These are phyloP conservation scores for Entomortierella chlamydospora DNA, from an alignment of 192 early-diverging fungal species.

Conservation along the genomic window DNA sequence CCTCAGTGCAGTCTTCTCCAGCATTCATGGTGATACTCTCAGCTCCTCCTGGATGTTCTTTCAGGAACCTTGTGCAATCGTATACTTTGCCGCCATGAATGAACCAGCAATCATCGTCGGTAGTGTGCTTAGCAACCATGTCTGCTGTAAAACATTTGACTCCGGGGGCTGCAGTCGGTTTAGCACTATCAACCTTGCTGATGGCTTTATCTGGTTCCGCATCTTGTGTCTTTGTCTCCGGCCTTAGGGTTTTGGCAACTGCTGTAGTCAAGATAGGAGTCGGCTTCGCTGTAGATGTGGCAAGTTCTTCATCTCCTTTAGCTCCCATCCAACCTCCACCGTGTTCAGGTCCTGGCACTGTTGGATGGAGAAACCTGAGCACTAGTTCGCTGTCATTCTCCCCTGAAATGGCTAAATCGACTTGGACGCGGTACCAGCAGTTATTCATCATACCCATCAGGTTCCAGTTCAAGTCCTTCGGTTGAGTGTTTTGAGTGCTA, in stretches of 20 bases:
- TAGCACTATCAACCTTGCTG: slow-evolving; percentile 6
- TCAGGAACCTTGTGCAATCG: slow-evolving; percentile 76
- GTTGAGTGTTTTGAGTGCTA: slow-evolving; percentile 68
- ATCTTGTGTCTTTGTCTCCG: slow-evolving; percentile 4
- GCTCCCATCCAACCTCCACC: slow-evolving; percentile 68
- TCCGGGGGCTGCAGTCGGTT: background rate
- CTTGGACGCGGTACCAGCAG: slow-evolving; percentile 65
- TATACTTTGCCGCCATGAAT: slow-evolving; percentile 80
- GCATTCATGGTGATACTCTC: slow-evolving; percentile 86
- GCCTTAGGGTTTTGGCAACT: background rate
- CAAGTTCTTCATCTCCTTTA: slow-evolving; percentile 19
- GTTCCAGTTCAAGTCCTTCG: slow-evolving; percentile 71
- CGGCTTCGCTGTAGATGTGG: background rate
- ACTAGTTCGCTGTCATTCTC: slow-evolving; percentile 18
- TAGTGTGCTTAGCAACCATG: slow-evolving; percentile 75
- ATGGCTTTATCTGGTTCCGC: background rate
- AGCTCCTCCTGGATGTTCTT: slow-evolving; percentile 92
- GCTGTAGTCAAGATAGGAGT: slow-evolving; percentile 7
- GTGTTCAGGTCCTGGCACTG: slow-evolving; percentile 47
- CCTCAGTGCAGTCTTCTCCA: slow-evolving; percentile 86
- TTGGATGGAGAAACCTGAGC: slow-evolving; percentile 65
- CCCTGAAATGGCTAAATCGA: slow-evolving; percentile 34
- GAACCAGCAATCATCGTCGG: slow-evolving; percentile 83
- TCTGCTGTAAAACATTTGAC: slow-evolving; percentile 60
- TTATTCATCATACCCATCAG: slow-evolving; percentile 86